These are phyloP conservation scores for Apiosordaria backusii DNA, from an alignment of 495 filamentous ascomycete species.

Conservation along the genomic window DNA sequence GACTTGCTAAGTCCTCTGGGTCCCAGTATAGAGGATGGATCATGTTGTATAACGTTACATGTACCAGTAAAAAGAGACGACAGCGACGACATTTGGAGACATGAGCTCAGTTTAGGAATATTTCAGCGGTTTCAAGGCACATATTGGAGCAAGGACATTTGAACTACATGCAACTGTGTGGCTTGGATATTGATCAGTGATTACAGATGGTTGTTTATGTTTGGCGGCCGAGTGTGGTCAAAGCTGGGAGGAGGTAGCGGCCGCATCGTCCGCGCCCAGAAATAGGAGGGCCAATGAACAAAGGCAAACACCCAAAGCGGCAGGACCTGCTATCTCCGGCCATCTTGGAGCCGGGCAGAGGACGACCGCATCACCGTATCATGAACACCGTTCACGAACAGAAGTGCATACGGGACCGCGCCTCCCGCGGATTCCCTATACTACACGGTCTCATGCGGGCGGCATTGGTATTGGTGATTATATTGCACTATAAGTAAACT, in stretches of 20 bases:
- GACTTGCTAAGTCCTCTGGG: constrained; percentile 52
- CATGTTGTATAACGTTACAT: constrained; percentile 4
- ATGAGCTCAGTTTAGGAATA: neutral
- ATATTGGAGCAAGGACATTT: neutral
- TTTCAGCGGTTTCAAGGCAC: neutral
- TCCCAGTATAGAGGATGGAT: neutral
- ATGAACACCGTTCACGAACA: neutral
- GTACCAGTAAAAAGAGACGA: neutral
- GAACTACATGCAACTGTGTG: neutral
- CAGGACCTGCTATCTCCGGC: neutral
- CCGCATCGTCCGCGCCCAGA: neutral
- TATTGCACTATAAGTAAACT: no score
- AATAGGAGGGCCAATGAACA: neutral
- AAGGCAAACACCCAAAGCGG: neutral
- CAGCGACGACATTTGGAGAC: neutral
- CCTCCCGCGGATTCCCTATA: neutral
- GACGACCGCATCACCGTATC: neutral
- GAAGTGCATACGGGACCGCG: neutral
- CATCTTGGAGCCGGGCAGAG: neutral
- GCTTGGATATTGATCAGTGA: neutral
- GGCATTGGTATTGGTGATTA: neutral
- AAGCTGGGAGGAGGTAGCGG: neutral
- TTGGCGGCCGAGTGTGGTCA: neutral
- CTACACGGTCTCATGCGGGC: neutral
- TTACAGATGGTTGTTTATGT: neutral